Base-by-base conservation (phyloP, 2,329 filamentous ascomycete genomes). In the Fusarium nematophilum region DNA sequence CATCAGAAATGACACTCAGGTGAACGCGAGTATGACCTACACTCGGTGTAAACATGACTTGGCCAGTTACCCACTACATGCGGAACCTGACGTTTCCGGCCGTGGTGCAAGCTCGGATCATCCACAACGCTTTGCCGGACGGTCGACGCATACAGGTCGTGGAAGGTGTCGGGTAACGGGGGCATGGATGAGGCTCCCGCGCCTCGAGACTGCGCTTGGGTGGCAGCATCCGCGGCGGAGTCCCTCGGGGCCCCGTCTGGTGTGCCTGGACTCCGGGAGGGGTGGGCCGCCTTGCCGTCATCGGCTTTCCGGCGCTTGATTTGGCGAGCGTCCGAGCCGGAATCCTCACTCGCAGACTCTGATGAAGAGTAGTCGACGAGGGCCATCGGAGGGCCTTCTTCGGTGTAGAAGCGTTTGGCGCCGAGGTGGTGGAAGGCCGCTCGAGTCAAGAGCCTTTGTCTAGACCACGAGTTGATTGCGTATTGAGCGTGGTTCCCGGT, bases 21-120 rank as follows among this genome's bases (percentile, higher is more conserved):
- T n/a, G n/a, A n/a, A n/a, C n/a, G n/a, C n/a, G n/a, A n/a, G n/a
- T n/a, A 13, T 26, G 11, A 79, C 87, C 77, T 82, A 96, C 95
- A 99, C 79, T 98, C 94, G 52, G 97, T 81, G 74, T 96, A 98
- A 38, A 98, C 73, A 76, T 98, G 94, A 27, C 89, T 92, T 2
- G 94, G 92, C 95, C 95, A 99, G 74, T 93, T 92, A 57, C 95
- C 95, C 55, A 88, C 86, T 21, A 94, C 81, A 75, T 99, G 95
- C 18, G 94, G 93, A 42, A 87, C 90, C 53, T 89, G 85, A 34
- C 95, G 86, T 71, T 89, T 92, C 38, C 94, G 88, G 48, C 95
- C 95, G 26, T 90, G 90, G 74, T 99, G 95, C 53, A 98, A 81
- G 56, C 83, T 82, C 1, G 94, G 93, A 71, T 97, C 90, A 76